Evolutionary conservation across 257 asterid genomes (phyloP).

Genomic region (Ilex asprella): DNA sequence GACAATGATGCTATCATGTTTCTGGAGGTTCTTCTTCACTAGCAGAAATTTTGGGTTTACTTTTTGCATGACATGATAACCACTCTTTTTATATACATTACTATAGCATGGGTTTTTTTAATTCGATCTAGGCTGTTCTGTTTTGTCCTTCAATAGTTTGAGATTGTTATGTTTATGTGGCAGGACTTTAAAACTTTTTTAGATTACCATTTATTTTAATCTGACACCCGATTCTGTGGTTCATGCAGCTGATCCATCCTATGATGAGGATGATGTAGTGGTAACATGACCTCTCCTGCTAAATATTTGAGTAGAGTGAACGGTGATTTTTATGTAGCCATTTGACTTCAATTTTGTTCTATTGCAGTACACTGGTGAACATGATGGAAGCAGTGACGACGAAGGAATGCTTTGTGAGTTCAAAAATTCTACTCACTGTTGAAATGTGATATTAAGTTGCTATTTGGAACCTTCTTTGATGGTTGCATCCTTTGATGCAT

Average conservation of each 20-base stretch:
- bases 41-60: no score
- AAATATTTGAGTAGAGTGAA: conserved; percentile 5
- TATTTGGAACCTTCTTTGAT: no score
- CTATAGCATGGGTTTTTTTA: neutral
- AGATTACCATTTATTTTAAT: neutral
- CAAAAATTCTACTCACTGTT: neutral
- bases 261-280: conserved; percentile 53
- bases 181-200: no score
- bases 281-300: conserved; percentile 32
- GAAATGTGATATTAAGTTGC: no score
- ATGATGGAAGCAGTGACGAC: conserved; percentile 69
- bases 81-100: no score
- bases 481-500: no score
- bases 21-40: no score
- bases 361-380: conserved; percentile 46
- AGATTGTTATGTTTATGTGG: neutral
- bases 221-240: conserved; percentile 13
- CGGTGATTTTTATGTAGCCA: conserved; percentile 2
- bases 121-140: no score
- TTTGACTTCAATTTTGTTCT: conserved; percentile 23
- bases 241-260: conserved; percentile 49
- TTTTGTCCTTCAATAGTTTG: neutral
- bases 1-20: no score
- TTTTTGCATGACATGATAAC: no score
- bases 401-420: conserved; percentile 94